A percentile compares a stretch with the other conserved stretches of the same genome.
phyloP scores from a whole-genome alignment of 257 asterid genomes.

The Solanum chilense region DNA sequence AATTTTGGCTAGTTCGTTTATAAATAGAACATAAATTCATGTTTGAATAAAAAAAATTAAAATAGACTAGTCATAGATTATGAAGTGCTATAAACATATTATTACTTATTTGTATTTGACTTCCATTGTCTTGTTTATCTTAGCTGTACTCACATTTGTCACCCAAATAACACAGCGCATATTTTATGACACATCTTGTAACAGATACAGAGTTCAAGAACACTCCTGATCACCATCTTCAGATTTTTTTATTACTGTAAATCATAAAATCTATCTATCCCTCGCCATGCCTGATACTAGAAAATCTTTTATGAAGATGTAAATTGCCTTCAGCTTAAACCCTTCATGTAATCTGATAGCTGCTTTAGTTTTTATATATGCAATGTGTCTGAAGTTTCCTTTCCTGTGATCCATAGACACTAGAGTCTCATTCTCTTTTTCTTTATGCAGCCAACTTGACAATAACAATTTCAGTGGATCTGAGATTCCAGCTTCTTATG shows the following conservation, averaged over 20 bases:
- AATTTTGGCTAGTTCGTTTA: neutral
- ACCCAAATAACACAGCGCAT: neutral
- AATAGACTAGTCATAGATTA: neutral
- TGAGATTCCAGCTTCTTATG: slow-evolving; percentile 32
- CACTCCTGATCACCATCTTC: neutral
- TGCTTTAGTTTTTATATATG: neutral
- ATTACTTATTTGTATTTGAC: neutral
- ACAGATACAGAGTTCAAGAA: neutral
- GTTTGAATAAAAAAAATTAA: neutral
- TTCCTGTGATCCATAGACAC: neutral
- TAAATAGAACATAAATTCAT: neutral
- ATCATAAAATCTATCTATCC: neutral
- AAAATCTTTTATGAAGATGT: neutral
- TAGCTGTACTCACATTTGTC: neutral
- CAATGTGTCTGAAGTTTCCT: neutral
- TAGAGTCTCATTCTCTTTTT: neutral
- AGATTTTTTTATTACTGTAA: neutral
- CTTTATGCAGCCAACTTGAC: slow-evolving; percentile 30
- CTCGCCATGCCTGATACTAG: neutral
- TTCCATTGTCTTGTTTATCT: neutral
- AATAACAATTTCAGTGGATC: slow-evolving; percentile 35
- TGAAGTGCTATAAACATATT: neutral
- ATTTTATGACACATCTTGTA: neutral
- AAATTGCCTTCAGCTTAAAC: neutral
- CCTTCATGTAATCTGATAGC: neutral